Percentiles rank a stretch among this genome's conserved stretches.
These are phyloP conservation scores for Camelina laxa DNA, from an alignment of 345 rosid genomes.

Conservation along the genomic window DNA sequence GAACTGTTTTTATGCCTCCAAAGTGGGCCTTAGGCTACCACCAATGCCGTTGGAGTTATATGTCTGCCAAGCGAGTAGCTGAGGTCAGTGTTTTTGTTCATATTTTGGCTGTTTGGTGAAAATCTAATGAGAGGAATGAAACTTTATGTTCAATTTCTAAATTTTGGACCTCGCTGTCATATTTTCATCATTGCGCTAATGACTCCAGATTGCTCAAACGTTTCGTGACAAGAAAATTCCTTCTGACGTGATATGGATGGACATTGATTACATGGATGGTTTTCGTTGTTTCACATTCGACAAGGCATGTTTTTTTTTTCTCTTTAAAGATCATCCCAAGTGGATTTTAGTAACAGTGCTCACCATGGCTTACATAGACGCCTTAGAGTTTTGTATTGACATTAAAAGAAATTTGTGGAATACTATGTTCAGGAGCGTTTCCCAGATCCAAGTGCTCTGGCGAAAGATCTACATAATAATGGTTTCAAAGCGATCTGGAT, in stretches of 20 bases:
- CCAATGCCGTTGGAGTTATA: constrained; percentile 95
- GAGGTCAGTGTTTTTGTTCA: constrained; percentile 58
- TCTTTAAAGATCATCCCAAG: constrained; percentile 11
- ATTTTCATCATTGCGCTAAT: constrained; percentile 34
- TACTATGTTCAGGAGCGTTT: constrained; percentile 63
- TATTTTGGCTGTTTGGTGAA: constrained; percentile 14
- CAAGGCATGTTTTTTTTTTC: constrained; percentile 53
- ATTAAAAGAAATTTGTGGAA: constrained; percentile 5
- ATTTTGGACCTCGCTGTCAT: constrained; percentile 15
- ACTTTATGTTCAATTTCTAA: background rate
- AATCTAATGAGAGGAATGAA: constrained; percentile 9
- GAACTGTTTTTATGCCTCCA: constrained; percentile 92
- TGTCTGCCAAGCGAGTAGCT: constrained; percentile 71
- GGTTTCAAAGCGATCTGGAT: constrained; percentile 97
- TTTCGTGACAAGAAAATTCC: constrained; percentile 89
- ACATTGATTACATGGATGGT: constrained; percentile 98
- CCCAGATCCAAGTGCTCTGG: constrained; percentile 68
- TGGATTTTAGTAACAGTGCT: background rate
- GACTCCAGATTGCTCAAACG: constrained; percentile 63
- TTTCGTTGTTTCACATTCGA: constrained; percentile 96
- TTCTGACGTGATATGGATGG: constrained; percentile 96
- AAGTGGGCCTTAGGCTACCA: constrained; percentile 97
- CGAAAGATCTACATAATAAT: constrained; percentile 56
- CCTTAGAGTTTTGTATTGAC: constrained; percentile 9
- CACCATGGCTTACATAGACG: constrained; percentile 5